Evolutionary conservation across 139 green algal species (phyloP).

Genomic region (Tetraselmis chui): DNA sequence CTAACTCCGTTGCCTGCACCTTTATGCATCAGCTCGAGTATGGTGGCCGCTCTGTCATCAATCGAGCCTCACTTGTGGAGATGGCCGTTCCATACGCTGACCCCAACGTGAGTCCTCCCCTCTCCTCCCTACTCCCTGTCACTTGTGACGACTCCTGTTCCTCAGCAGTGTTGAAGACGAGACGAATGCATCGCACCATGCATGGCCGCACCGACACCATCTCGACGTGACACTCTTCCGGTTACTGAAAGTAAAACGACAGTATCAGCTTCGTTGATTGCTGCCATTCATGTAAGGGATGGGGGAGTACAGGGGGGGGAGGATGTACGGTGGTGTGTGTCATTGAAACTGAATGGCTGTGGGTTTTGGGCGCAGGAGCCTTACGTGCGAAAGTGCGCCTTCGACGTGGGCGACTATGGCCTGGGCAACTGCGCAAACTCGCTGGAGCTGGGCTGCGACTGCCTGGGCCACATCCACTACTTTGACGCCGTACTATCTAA

Average conservation of each 20-base stretch:
- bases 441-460: constrained; percentile 83
- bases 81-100: constrained; percentile 87
- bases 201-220: too few relatives aligned
- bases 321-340: too few relatives aligned
- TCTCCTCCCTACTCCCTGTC: constrained; percentile 1
- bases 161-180: too few relatives aligned
- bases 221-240: too few relatives aligned
- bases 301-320: too few relatives aligned
- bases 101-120: constrained; percentile 9
- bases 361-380: constrained; percentile 21
- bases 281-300: too few relatives aligned
- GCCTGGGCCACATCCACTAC: constrained; percentile 81
- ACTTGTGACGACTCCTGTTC: too few relatives aligned
- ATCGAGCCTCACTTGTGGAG: constrained; percentile 71
- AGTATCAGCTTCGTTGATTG: too few relatives aligned
- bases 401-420: constrained; percentile 74
- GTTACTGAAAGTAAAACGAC: too few relatives aligned
- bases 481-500: constrained; percentile 72
- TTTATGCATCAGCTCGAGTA: constrained; percentile 43
- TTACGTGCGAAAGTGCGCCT: constrained; percentile 78
- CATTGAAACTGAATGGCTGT: too few relatives aligned
- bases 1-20: too few relatives aligned
- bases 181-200: too few relatives aligned
- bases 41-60: constrained; percentile 55
- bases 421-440: constrained; percentile 25